A percentile compares a stretch with the other conserved stretches of the same genome.
phyloP scores from a whole-genome alignment of 2,329 filamentous ascomycete species.

The Phaeoacremonium minimum region DNA sequence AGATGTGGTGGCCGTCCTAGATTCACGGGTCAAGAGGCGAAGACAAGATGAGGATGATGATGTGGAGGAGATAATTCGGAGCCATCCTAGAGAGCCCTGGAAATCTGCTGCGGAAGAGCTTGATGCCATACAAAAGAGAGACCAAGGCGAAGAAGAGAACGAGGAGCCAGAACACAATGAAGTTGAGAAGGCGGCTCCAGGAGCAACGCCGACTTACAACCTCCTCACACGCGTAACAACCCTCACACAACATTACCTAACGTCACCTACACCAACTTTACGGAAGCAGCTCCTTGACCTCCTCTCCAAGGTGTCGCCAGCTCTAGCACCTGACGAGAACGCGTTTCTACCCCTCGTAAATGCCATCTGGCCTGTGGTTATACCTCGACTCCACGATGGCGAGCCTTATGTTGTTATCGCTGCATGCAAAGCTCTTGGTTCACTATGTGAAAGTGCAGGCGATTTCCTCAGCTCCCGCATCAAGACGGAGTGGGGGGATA shows the following conservation, averaged over 20 bases:
- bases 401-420: slow-evolving; percentile 67
- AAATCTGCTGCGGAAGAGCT: slow-evolving; percentile 23
- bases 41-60: slow-evolving; percentile 21
- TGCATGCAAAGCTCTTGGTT: slow-evolving; percentile 63
- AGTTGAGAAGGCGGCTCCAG: slow-evolving; percentile 42
- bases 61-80: slow-evolving; percentile 22
- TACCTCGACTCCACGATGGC: slow-evolving; percentile 60
- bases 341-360: slow-evolving; percentile 87
- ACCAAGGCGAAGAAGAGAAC: slow-evolving; percentile 25
- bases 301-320: slow-evolving; percentile 65
- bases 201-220: slow-evolving; percentile 75
- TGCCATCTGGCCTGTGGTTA: slow-evolving; percentile 81
- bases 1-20: slow-evolving; percentile 53
- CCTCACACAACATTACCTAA: slow-evolving; percentile 86
- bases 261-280: slow-evolving; percentile 75
- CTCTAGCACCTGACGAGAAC: slow-evolving; percentile 73
- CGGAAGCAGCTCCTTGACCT: slow-evolving; percentile 75
- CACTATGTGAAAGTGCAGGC: slow-evolving; percentile 68
- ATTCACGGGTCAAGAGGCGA: slow-evolving; percentile 52
- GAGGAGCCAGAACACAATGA: slow-evolving; percentile 24
- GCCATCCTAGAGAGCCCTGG: slow-evolving; percentile 32
- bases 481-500: slow-evolving; percentile 64
- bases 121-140: slow-evolving; percentile 13
- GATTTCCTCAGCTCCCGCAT: slow-evolving; percentile 78
- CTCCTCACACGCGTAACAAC: slow-evolving; percentile 77